Percentiles rank a stretch among this genome's conserved stretches.
Evolutionary conservation across 2,329 filamentous ascomycete genomes (phyloP).

Genomic region (Thelonectria olida): DNA sequence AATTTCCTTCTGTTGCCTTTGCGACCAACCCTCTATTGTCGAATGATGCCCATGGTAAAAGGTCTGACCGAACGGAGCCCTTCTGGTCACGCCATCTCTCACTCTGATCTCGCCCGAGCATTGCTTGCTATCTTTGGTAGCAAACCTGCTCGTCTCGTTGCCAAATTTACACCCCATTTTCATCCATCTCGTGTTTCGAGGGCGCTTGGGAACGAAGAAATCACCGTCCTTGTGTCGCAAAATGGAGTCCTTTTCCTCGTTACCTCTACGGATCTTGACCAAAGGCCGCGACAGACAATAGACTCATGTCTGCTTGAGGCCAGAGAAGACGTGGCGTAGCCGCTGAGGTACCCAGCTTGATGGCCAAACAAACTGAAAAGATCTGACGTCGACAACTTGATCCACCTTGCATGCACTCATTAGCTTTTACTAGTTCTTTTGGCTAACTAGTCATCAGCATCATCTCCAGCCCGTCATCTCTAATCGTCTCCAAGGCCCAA

Average conservation of each 20-base stretch:
- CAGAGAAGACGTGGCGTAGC: slow-evolving; percentile 51
- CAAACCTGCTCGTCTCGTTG: slow-evolving; percentile 23
- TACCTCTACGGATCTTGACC: slow-evolving; percentile 58
- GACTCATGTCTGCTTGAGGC: slow-evolving; percentile 9
- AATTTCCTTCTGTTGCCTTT: slow-evolving; percentile 8
- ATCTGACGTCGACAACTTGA: slow-evolving; percentile 64
- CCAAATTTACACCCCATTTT: slow-evolving; percentile 18
- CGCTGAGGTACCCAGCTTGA: slow-evolving; percentile 61
- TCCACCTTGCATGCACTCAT: background rate
- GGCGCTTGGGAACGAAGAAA: slow-evolving; percentile 28
- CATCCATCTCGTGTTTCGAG: slow-evolving; percentile 27
- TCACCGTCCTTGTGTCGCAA: slow-evolving; percentile 50
- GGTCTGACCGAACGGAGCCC: slow-evolving; percentile 64
- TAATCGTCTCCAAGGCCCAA: background rate
- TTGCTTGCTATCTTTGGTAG: slow-evolving; percentile 20
- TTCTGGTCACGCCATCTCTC: slow-evolving; percentile 55
- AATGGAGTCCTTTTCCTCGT: slow-evolving; percentile 61
- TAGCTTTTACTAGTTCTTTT: background rate
- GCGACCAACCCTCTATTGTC: slow-evolving; percentile 23
- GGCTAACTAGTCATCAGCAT: background rate
- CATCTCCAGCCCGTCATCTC: background rate
- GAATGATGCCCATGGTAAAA: slow-evolving; percentile 73
- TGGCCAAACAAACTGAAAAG: slow-evolving; percentile 74
- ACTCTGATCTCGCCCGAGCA: slow-evolving; percentile 19
- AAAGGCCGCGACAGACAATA: slow-evolving; percentile 68